A percentile compares a stretch with the other conserved stretches of the same genome.
Conservation (phyloP, 2,329 filamentous ascomycete genomes). For the Colletotrichum aenigma region DNA sequence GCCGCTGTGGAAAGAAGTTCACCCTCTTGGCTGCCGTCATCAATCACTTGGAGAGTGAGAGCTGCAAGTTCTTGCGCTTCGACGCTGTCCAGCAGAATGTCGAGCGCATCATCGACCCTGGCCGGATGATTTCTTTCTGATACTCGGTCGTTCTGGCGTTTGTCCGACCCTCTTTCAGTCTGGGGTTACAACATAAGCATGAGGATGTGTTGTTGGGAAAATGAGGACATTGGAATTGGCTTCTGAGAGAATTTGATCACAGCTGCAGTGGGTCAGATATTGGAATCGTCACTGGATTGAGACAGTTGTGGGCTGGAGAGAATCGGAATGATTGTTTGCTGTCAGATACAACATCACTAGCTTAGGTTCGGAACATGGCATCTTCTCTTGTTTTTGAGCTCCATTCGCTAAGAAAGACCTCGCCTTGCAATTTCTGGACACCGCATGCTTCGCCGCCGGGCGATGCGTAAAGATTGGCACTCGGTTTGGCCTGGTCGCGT, state of each 20-base stretch:
- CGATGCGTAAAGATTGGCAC: not conserved
- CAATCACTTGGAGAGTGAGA: constrained; percentile 50
- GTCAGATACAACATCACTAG: not conserved
- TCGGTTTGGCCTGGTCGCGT: not conserved
- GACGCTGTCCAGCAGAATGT: constrained; percentile 33
- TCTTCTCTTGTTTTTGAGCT: not conserved
- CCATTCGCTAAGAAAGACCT: not conserved
- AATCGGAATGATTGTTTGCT: not conserved
- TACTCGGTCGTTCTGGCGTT: not conserved
- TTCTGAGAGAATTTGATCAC: not conserved
- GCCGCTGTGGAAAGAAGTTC: constrained; percentile 38
- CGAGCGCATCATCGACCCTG: not conserved
- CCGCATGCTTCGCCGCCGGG: not conserved
- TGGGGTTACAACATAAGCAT: fast-evolving
- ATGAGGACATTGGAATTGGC: not conserved
- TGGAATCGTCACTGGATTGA: not conserved
- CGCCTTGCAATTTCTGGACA: too few species aligned
- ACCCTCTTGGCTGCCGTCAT: constrained; percentile 41
- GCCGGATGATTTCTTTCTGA: not conserved
- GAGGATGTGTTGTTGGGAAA: not conserved
- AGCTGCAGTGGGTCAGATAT: not conserved
- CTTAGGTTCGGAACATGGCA: not conserved
- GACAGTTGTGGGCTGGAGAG: not conserved
- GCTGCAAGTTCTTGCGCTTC: constrained; percentile 41
- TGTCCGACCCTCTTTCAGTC: fast-evolving